phyloP scores from a whole-genome alignment of 148 eudicot genomes.

The Diospyros lotus region DNA sequence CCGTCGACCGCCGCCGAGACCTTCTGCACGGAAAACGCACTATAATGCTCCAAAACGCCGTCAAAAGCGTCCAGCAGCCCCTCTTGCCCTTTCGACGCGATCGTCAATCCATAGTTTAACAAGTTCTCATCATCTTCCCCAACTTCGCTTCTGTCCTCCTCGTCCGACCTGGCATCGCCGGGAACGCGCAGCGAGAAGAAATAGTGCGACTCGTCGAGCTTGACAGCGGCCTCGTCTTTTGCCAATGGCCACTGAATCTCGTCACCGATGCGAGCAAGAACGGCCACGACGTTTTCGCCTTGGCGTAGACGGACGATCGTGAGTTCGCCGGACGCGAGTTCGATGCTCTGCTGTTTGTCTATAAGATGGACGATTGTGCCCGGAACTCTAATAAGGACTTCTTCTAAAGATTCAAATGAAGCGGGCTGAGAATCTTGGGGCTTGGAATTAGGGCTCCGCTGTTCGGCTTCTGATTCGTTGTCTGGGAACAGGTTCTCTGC shows the following conservation, averaged over 20 bases:
- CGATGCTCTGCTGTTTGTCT: constrained; percentile 58
- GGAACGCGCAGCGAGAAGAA: constrained; percentile 61
- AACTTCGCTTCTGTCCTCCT: constrained; percentile 7
- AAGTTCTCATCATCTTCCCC: constrained; percentile 17
- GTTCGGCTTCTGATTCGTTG: neutral
- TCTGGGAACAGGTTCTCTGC: constrained; percentile 43
- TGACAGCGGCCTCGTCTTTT: constrained; percentile 64
- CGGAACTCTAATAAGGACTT: constrained; percentile 52
- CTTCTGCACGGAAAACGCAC: constrained; percentile 49
- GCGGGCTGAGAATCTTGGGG: neutral
- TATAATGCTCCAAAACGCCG: constrained; percentile 42
- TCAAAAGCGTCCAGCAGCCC: constrained; percentile 46
- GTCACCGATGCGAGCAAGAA: constrained; percentile 56
- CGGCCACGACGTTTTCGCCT: constrained; percentile 55
- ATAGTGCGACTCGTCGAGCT: constrained; percentile 73
- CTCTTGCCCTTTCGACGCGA: constrained; percentile 54
- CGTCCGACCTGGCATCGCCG: neutral
- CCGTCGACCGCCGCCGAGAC: constrained; percentile 30
- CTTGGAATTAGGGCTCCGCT: constrained; percentile 5
- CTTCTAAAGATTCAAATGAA: constrained; percentile 41
- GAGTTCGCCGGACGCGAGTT: constrained; percentile 65
- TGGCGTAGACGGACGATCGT: constrained; percentile 51
- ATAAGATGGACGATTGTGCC: constrained; percentile 54
- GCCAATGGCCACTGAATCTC: constrained; percentile 85
- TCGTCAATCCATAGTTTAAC: constrained; percentile 70